These are phyloP conservation scores for Fusarium bulbicola DNA, from an alignment of 2,329 filamentous ascomycete genomes.

Conservation along the genomic window DNA sequence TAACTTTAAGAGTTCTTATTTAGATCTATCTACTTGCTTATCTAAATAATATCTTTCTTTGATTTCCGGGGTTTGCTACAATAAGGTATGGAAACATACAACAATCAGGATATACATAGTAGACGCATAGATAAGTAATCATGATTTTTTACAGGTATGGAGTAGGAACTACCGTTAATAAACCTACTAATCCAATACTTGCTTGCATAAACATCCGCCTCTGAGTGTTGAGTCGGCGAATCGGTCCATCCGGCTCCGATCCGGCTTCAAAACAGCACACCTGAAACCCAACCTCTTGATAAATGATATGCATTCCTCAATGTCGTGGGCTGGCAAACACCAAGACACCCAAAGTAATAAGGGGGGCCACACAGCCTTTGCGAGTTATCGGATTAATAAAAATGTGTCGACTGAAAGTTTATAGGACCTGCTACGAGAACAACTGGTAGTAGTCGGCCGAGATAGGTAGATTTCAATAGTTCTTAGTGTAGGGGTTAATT, in stretches of 20 bases:
- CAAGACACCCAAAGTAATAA: not conserved
- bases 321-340: not conserved
- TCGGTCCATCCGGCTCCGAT: constrained; percentile 15
- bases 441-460: not conserved
- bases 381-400: not conserved
- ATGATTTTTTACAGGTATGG: not conserved
- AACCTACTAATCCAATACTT: not conserved
- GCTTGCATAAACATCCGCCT: not conserved
- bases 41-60: not conserved
- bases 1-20: not conserved
- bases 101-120: not conserved
- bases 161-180: not conserved
- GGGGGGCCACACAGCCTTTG: not conserved
- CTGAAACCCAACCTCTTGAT: constrained; percentile 20
- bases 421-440: not conserved
- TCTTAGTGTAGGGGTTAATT: not conserved
- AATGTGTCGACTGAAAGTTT: not conserved
- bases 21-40: not conserved
- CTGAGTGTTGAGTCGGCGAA: constrained; percentile 6
- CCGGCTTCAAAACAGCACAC: constrained; percentile 22
- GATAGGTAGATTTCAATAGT: not conserved
- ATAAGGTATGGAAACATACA: not conserved
- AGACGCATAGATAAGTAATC: not conserved
- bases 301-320: constrained; percentile 11
- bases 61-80: too few relatives aligned